phyloP scores from a whole-genome alignment of 441 rosid genomes.

The Daphne laureola region DNA sequence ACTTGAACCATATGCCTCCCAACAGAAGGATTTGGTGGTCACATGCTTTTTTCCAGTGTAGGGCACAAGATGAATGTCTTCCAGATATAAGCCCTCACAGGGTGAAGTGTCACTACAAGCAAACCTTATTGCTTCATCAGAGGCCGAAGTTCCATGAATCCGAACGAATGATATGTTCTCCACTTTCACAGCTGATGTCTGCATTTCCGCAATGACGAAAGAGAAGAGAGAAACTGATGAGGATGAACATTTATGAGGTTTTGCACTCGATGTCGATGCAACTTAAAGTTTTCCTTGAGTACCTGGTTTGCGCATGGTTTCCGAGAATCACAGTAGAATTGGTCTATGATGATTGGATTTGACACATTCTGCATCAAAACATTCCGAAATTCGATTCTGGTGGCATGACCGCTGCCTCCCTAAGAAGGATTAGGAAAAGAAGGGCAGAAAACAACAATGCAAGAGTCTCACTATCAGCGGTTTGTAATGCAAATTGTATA shows the following conservation, averaged over 20 bases:
- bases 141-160: constrained; percentile 73
- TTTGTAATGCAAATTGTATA: no score
- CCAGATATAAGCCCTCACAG: constrained; percentile 48
- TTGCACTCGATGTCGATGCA: background rate
- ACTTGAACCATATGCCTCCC: constrained; percentile 72
- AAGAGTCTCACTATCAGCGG: no score
- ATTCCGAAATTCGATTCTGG: constrained; percentile 49
- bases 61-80: constrained; percentile 54
- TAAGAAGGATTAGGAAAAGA: constrained; percentile 22
- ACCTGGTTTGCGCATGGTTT: constrained; percentile 85
- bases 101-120: constrained; percentile 67
- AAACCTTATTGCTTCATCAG: constrained; percentile 61
- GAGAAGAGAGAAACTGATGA: no score
- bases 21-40: constrained; percentile 55
- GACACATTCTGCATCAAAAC: constrained; percentile 74
- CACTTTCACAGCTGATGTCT: constrained; percentile 74
- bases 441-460: background rate
- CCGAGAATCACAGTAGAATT: constrained; percentile 75
- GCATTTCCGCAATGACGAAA: constrained; percentile 15
- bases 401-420: constrained; percentile 83
- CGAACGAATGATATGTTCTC: constrained; percentile 45
- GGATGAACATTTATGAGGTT: background rate
- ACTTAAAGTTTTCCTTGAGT: background rate
- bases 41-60: constrained; percentile 22
- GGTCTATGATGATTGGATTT: constrained; percentile 78